Conservation (phyloP, 139 green algal species). For the Chlamydomonas schloesseri region DNA sequence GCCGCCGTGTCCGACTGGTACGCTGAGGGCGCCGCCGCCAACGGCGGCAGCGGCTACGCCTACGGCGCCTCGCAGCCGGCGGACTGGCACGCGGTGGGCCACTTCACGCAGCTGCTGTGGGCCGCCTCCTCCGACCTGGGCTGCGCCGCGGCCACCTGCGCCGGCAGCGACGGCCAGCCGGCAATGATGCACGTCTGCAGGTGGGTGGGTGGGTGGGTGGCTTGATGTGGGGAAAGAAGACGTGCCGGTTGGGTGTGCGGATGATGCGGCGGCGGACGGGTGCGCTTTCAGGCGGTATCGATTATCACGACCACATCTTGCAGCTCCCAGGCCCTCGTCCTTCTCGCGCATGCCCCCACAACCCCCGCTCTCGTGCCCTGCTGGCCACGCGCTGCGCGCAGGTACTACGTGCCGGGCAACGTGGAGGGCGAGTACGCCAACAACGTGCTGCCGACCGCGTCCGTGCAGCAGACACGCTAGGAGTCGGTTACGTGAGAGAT, state of each 20-base stretch:
- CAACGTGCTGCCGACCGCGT: slow-evolving; percentile 7
- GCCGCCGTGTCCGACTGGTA: slow-evolving; percentile 53
- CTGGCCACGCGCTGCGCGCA: neutral
- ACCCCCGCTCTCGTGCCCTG: too few species aligned
- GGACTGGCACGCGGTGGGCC: slow-evolving; percentile 30
- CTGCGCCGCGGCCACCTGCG: slow-evolving; percentile 20
- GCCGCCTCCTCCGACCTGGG: neutral
- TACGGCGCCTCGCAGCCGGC: slow-evolving; percentile 10
- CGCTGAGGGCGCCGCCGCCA: slow-evolving; percentile 15
- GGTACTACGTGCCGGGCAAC: slow-evolving; percentile 23
- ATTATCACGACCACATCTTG: too few species aligned
- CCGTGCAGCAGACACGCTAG: too few species aligned
- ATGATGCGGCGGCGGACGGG: too few species aligned
- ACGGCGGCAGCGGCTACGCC: neutral
- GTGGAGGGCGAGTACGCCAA: slow-evolving; percentile 19
- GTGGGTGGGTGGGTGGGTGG: too few species aligned
- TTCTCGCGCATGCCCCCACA: too few species aligned
- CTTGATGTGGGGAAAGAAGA: too few species aligned
- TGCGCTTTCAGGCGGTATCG: too few species aligned
- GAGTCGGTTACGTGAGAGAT: too few species aligned
- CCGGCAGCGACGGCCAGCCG: neutral
- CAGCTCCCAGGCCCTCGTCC: too few species aligned
- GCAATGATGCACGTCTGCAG: slow-evolving; percentile 31
- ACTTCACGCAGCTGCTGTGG: slow-evolving; percentile 44
- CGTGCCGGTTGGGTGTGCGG: too few species aligned